Percentiles rank a stretch among this genome's conserved stretches.
Evolutionary conservation across 2,329 filamentous ascomycete species (phyloP).

Genomic region (Scytalidium lignicola): DNA sequence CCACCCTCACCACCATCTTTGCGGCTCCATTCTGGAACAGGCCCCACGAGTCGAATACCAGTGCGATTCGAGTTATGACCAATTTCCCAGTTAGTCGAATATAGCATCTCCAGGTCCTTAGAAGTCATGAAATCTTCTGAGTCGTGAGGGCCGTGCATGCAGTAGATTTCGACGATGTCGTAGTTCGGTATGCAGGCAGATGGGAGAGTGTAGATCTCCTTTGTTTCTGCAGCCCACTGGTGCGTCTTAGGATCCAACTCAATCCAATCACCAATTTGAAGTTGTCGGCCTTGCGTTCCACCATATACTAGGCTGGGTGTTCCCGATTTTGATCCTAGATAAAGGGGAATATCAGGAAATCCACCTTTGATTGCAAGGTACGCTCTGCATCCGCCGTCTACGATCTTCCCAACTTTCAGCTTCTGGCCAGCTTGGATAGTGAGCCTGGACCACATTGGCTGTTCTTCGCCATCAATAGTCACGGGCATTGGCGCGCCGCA

Average conservation of each 20-base stretch:
- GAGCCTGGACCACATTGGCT: constrained; percentile 52
- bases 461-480: constrained; percentile 40
- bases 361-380: constrained; percentile 56
- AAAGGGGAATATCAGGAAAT: constrained; percentile 39
- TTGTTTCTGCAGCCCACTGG: constrained; percentile 3
- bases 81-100: constrained; percentile 52
- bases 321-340: constrained; percentile 40
- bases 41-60: constrained; percentile 55
- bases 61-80: constrained; percentile 56
- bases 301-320: constrained; percentile 39
- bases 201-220: constrained; percentile 5
- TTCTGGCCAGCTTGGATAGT: constrained; percentile 44
- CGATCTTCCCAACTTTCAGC: constrained; percentile 50
- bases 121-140: constrained; percentile 28
- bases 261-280: constrained; percentile 13
- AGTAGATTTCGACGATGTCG: constrained; percentile 19
- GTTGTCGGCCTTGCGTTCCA: constrained; percentile 36
- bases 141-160: constrained; percentile 29
- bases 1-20: constrained; percentile 58
- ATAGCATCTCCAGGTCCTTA: constrained; percentile 52
- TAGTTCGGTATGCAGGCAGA: constrained; percentile 10
- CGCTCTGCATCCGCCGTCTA: constrained; percentile 46
- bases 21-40: constrained; percentile 53
- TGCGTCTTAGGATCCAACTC: constrained; percentile 4
- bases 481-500: constrained; percentile 51